These are phyloP conservation scores for Epichloe coenophiala DNA, from an alignment of 2,329 filamentous ascomycete genomes.

Conservation along the genomic window DNA sequence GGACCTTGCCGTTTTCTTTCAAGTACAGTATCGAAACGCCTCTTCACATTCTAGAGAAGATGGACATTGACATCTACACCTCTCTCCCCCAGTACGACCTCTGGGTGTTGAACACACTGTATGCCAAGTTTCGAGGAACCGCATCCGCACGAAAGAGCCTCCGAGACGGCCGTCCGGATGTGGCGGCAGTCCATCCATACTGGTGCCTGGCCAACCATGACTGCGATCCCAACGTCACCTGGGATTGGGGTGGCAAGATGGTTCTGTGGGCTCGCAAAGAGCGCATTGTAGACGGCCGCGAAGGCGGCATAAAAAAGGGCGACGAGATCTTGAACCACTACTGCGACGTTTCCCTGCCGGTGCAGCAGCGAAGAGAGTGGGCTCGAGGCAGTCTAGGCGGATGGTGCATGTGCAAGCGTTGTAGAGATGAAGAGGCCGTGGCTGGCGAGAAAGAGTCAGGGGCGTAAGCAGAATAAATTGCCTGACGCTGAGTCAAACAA, in stretches of 20 bases:
- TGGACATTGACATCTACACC: slow-evolving; percentile 67
- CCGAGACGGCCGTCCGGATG: slow-evolving; percentile 71
- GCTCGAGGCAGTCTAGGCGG: slow-evolving; percentile 77
- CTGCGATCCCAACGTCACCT: slow-evolving; percentile 86
- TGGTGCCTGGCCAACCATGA: slow-evolving; percentile 97
- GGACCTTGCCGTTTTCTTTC: slow-evolving; percentile 68
- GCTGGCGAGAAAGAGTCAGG: not conserved
- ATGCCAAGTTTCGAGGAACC: slow-evolving; percentile 84
- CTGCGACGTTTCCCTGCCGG: slow-evolving; percentile 68
- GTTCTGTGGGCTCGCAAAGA: slow-evolving; percentile 50
- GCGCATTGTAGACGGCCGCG: slow-evolving; percentile 35
- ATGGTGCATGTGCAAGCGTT: slow-evolving; percentile 75
- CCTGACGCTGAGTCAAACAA: not conserved
- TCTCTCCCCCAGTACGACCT: slow-evolving; percentile 47
- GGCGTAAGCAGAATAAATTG: not conserved
- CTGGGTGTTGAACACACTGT: slow-evolving; percentile 84
- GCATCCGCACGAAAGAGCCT: slow-evolving; percentile 72
- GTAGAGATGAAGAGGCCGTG: slow-evolving; percentile 51
- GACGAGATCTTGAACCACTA: slow-evolving; percentile 92
- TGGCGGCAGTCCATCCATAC: slow-evolving; percentile 84
- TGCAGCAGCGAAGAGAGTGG: slow-evolving; percentile 78
- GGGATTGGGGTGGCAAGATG: slow-evolving; percentile 83
- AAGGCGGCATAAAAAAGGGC: slow-evolving; percentile 56
- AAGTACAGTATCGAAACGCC: slow-evolving; percentile 61
- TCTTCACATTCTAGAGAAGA: slow-evolving; percentile 67